Evolutionary conservation across 2,329 filamentous ascomycete genomes (phyloP).

Genomic region (Hypoxylon sp.): DNA sequence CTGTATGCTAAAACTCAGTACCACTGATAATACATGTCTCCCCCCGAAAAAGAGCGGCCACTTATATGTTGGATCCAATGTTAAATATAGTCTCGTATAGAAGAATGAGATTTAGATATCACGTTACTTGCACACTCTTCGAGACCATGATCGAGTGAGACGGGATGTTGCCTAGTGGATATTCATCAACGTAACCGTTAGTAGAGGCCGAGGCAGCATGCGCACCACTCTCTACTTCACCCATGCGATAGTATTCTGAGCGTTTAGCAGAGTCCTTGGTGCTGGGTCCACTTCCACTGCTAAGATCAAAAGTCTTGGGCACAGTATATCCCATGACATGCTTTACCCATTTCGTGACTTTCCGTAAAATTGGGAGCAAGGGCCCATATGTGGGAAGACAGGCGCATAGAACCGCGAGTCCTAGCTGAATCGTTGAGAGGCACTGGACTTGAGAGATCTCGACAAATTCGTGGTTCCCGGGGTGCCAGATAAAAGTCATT

Average conservation of each 20-base stretch:
- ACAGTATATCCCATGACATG: neutral
- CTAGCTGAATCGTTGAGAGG: constrained; percentile 10
- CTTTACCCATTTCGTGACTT: neutral
- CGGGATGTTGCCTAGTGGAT: neutral
- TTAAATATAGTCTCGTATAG: no score
- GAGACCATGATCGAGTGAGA: neutral
- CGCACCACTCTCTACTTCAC: neutral
- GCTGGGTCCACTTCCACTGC: neutral
- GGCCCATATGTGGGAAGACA: constrained; percentile 21
- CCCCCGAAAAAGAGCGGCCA: no score
- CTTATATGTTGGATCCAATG: no score
- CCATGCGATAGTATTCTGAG: constrained; percentile 1
- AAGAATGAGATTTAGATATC: neutral
- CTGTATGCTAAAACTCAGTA: no score
- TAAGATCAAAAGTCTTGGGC: neutral
- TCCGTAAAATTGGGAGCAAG: neutral
- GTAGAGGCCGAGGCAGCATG: neutral
- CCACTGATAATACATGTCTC: no score
- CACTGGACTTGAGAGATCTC: constrained; percentile 1
- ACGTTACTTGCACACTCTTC: neutral
- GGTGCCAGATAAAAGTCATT: constrained; percentile 16
- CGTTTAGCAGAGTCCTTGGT: no score
- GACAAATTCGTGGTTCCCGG: neutral
- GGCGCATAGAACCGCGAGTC: constrained; percentile 16
- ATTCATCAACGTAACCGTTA: neutral